Conservation (phyloP, 1,284 basidiomycete genomes). For the Schizophyllum commune region DNA sequence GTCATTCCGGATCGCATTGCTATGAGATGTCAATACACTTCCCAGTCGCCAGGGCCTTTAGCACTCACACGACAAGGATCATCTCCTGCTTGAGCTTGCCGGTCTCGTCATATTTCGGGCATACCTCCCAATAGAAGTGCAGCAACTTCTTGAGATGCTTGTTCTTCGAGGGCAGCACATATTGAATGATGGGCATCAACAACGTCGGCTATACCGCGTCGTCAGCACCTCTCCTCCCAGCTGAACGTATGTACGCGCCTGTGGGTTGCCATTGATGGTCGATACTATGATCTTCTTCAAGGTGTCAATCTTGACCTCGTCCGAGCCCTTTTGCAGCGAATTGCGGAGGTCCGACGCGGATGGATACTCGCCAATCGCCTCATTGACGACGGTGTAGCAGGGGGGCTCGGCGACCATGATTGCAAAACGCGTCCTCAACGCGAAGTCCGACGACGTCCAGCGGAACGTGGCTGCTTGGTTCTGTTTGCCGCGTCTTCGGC, state of each 20-base stretch:
- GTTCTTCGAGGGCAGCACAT: constrained; percentile 89
- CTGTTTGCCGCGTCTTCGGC: too few species aligned
- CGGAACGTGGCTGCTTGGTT: not conserved
- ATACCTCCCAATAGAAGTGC: constrained; percentile 99
- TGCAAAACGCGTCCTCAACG: constrained; percentile 6
- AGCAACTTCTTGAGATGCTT: constrained; percentile 98
- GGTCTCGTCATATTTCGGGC: constrained; percentile 95
- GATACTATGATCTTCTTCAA: constrained; percentile 93
- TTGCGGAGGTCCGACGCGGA: constrained; percentile 80
- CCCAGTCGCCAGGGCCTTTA: not conserved
- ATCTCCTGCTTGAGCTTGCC: constrained; percentile 99
- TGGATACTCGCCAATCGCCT: constrained; percentile 74
- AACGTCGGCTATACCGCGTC: constrained; percentile 58
- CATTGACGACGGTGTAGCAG: constrained; percentile 82
- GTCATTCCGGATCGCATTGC: constrained; percentile 97
- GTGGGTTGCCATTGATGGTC: constrained; percentile 92
- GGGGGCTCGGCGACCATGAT: constrained; percentile 36
- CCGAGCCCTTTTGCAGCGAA: constrained; percentile 90
- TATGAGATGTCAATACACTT: constrained; percentile 24
- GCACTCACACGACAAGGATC: constrained; percentile 93
- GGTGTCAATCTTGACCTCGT: constrained; percentile 96
- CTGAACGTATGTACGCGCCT: constrained; percentile 34
- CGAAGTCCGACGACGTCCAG: not conserved
- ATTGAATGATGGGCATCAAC: constrained; percentile 99
- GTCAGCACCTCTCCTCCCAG: constrained; percentile 3